Evolutionary conservation across 768 basidiomycete species (phyloP), one percentile per base, ranked within the genome.

Genomic region (Phlebiopsis flavidoalba): DNA sequence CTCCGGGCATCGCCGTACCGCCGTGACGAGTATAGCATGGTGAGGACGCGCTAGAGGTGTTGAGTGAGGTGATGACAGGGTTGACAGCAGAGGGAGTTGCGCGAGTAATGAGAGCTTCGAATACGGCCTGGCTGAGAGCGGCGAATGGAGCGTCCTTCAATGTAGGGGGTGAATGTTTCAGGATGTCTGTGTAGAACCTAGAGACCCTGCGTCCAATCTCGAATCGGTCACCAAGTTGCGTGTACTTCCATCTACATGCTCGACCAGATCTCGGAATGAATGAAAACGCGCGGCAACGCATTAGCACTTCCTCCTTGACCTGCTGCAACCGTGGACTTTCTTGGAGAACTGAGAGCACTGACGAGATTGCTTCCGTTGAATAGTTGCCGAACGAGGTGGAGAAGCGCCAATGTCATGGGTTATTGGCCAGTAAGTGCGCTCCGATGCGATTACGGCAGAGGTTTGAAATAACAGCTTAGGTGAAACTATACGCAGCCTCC

Each of bases 261-360:
- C 88, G 0, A 88, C 82, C 95, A 98, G 19, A 96, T 85, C 70
- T 95, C 91, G 8, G 84, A 83, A 66, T 94, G 91, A 8, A 95
- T 82, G 63, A 95, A 93, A 0, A 91, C 93, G 36, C 91, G 85
- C 52, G 90, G 74, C 22, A 95, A 78, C 5, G 95, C 93, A 60
- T 93, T 91, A 66, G 91, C 89, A 69, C 94, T 94, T 58, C 94
- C 75, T 66, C 85, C 85, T 54, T 81, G 85, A 36, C 88, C 78
- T 31, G 26, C 6, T 31, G 26, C 6, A 31, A 6, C 6, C 26
- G 26, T 31, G 26, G 6, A 31, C 26, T 31, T 31, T 35, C 82
- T 83, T 6, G 81, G 71, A 52, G 85, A 85, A 50, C 85, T 80
- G 0, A 84, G 80, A 0, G 82, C 72, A 33, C 85, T 74, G 2